Evolutionary conservation across 2,329 filamentous ascomycete genomes (phyloP).

Genomic region (Trichoderma sp.): DNA sequence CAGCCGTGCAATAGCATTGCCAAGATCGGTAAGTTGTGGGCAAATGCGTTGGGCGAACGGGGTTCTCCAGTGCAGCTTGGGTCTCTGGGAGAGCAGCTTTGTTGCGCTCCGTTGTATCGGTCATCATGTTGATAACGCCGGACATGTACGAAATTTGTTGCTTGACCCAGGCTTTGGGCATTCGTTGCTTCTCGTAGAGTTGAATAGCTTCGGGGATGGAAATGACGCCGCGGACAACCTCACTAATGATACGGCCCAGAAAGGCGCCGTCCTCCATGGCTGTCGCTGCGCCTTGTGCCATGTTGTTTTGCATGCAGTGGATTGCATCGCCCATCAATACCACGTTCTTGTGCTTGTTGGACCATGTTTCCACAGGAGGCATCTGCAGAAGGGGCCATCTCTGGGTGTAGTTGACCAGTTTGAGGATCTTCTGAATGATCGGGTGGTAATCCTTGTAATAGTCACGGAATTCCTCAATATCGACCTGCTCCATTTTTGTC

Average conservation of each 20-base stretch:
- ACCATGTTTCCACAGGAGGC: neutral
- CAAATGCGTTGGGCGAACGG: neutral
- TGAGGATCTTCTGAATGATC: neutral
- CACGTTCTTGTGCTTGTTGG: neutral
- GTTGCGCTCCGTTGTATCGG: neutral
- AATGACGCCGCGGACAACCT: neutral
- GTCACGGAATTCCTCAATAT: neutral
- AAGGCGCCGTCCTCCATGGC: neutral
- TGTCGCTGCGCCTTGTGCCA: slow-evolving; percentile 1
- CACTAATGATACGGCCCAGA: neutral
- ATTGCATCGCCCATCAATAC: neutral
- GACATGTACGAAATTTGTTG: neutral
- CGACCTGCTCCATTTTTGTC: neutral
- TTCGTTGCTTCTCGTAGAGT: neutral
- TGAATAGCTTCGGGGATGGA: neutral
- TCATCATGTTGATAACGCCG: neutral
- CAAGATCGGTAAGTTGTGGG: neutral
- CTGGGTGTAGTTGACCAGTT: neutral
- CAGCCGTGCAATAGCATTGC: neutral
- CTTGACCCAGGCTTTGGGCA: neutral
- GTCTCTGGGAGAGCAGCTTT: neutral
- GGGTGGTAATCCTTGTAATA: neutral
- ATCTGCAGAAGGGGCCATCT: neutral
- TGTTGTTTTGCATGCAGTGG: neutral
- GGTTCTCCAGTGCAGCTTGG: neutral